phyloP scores from a whole-genome alignment of 1,139 yeast species.

The Saccharomyces pastorianus region DNA sequence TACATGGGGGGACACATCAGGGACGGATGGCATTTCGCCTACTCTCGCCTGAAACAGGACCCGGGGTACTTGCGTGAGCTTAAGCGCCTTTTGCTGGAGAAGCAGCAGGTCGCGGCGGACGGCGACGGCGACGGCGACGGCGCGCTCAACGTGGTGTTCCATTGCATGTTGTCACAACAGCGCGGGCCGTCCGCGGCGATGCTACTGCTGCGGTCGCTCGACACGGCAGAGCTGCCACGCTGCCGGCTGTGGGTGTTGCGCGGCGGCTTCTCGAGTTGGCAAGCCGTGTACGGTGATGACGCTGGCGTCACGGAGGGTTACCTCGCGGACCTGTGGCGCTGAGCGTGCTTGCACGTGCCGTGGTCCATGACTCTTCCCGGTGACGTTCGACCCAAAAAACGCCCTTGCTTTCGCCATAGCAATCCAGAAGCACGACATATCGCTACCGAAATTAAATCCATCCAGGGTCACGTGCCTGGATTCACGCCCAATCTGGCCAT shows the following conservation, averaged over 20 bases:
- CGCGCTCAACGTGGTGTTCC: constrained; percentile 60
- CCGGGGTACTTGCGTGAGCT: constrained; percentile 56
- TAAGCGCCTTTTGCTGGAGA: constrained; percentile 42
- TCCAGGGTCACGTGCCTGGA: constrained; percentile 47
- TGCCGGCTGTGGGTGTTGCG: constrained; percentile 60
- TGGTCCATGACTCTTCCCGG: background rate
- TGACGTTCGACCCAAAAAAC: background rate
- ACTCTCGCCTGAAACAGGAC: constrained; percentile 50
- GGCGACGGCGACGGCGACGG: constrained; percentile 19
- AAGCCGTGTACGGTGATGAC: constrained; percentile 62
- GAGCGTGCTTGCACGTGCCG: constrained; percentile 1
- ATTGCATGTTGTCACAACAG: constrained; percentile 83
- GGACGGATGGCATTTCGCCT: constrained; percentile 24
- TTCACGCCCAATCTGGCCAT: constrained; percentile 72
- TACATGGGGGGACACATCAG: constrained; percentile 44
- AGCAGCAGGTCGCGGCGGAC: background rate
- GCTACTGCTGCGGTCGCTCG: constrained; percentile 49
- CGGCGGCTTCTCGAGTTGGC: constrained; percentile 89
- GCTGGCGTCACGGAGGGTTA: constrained; percentile 59
- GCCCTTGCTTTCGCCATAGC: constrained; percentile 6
- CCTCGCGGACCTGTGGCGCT: constrained; percentile 47
- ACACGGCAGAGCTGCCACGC: constrained; percentile 34
- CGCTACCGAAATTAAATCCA: constrained; percentile 42
- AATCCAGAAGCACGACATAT: constrained; percentile 43
- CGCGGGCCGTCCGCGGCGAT: constrained; percentile 84